Evolutionary conservation across 208 protist genomes (phyloP), one percentile per base, ranked within the genome.

Genomic region (Giardia muris): DNA sequence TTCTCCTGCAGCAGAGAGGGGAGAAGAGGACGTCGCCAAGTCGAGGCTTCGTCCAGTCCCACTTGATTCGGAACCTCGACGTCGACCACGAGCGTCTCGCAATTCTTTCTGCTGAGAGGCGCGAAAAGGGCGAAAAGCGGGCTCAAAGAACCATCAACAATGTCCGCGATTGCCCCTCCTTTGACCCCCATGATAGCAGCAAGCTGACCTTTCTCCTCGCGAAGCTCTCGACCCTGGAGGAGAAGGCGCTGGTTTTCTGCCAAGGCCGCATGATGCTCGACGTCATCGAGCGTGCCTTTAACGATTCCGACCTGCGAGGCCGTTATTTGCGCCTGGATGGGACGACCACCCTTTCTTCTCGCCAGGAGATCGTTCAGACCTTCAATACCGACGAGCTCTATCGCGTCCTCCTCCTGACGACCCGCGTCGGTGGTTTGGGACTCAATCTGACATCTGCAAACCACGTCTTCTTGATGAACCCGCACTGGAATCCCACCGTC

Each of bases 391-490:
- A 90, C 42, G 0, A 4, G 4, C 1, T 67, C 0, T 1, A 22
- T 47, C 44, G 45, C 4, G n/a, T 90, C 30, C n/a, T 90, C 2
- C 1, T 90, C 45, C 45, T 45, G 0, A 47, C 87, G 2, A 2
- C 87, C 2, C 1, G 43, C 4, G 87, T 90, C 1, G 87, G 87
- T 1, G 87, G 87, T 47, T 1, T 90, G 19, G 87, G 87, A 1
- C 87, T 90, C 1, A 90, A 90, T 47, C 43, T 90, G 0, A 90
- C 87, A 30, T 0, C 87, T 2, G 87, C 87, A 2, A 90, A 90
- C n/a, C 87, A 90, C 45, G 87, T 90, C 44, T 47, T 90, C n/a
- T 1, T 90, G 1, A 48, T 47, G 30, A 4, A 90, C n/a, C 87
- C 87, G 4, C 2, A 3, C 2, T 90, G 87, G 87, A 90, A 90